These are phyloP conservation scores for Trichoderma atrobrunneum DNA, from an alignment of 2,329 filamentous ascomycete species.

Conservation along the genomic window DNA sequence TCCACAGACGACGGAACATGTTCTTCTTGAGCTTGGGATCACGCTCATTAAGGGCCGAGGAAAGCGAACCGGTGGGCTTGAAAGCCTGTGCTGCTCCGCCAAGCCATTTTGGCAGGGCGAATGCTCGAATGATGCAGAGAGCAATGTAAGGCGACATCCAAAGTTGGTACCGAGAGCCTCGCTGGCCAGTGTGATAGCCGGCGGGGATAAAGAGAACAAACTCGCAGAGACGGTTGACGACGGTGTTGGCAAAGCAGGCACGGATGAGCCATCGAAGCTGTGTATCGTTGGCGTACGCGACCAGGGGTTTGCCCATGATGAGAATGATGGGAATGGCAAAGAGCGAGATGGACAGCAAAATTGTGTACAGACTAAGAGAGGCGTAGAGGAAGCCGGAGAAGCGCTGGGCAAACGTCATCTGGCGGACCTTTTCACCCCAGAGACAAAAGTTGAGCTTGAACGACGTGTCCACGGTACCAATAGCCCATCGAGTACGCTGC, in stretches of 20 bases:
- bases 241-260: conserved; percentile 49
- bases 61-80: conserved; percentile 58
- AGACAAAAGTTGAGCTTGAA: conserved; percentile 60
- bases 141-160: conserved; percentile 64
- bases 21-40: conserved; percentile 50
- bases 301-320: conserved; percentile 53
- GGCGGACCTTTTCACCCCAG: conserved; percentile 49
- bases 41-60: conserved; percentile 57
- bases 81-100: conserved; percentile 58
- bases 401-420: conserved; percentile 56
- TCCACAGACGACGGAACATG: conserved; percentile 52
- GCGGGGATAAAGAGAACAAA: conserved; percentile 57
- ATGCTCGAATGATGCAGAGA: conserved; percentile 55
- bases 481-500: conserved; percentile 56
- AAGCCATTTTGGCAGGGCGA: conserved; percentile 57
- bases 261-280: conserved; percentile 60
- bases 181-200: conserved; percentile 58
- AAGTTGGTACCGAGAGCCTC: conserved; percentile 54
- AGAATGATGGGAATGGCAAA: conserved; percentile 60
- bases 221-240: conserved; percentile 54
- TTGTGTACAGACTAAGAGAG: conserved; percentile 53
- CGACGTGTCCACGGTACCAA: conserved; percentile 56
- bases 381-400: conserved; percentile 59
- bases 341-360: conserved; percentile 52
- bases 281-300: conserved; percentile 51